These are phyloP conservation scores for Volvox reticuliferus DNA, from an alignment of 139 green algal genomes.

Conservation along the genomic window DNA sequence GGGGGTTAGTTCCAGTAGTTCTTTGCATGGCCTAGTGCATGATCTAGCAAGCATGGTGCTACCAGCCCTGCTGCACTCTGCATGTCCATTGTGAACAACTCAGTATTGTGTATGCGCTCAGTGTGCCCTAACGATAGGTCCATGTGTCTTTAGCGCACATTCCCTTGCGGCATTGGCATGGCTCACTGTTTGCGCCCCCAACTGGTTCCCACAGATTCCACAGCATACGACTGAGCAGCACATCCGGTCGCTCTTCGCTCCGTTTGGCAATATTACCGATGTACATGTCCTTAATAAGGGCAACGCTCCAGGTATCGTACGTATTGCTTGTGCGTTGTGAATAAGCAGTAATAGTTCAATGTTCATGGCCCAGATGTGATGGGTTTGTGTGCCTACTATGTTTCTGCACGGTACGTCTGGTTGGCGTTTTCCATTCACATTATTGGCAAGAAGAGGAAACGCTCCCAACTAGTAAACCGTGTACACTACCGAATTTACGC, in stretches of 20 bases:
- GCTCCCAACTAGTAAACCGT: too few relatives aligned
- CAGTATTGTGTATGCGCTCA: too few relatives aligned
- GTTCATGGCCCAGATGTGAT: neutral
- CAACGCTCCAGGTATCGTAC: constrained; percentile 65
- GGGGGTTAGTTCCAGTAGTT: too few relatives aligned
- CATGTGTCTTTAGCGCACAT: too few relatives aligned
- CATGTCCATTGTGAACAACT: too few relatives aligned
- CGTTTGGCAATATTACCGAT: constrained; percentile 82
- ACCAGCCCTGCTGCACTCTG: too few relatives aligned
- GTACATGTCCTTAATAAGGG: constrained; percentile 81
- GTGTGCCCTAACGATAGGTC: too few relatives aligned
- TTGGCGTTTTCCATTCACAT: neutral
- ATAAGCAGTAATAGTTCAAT: too few relatives aligned
- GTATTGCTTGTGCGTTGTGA: too few relatives aligned
- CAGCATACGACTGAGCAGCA: constrained; percentile 68
- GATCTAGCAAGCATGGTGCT: too few relatives aligned
- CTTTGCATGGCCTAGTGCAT: too few relatives aligned
- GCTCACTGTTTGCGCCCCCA: neutral
- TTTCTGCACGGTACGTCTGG: neutral
- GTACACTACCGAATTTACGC: neutral
- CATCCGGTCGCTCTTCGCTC: constrained; percentile 78
- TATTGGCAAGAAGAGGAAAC: neutral
- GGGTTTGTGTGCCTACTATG: neutral
- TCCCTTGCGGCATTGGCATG: neutral
- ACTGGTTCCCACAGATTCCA: constrained; percentile 72